Conservation (phyloP, 1,284 basidiomycete species). For the Papiliotrema laurentii region DNA sequence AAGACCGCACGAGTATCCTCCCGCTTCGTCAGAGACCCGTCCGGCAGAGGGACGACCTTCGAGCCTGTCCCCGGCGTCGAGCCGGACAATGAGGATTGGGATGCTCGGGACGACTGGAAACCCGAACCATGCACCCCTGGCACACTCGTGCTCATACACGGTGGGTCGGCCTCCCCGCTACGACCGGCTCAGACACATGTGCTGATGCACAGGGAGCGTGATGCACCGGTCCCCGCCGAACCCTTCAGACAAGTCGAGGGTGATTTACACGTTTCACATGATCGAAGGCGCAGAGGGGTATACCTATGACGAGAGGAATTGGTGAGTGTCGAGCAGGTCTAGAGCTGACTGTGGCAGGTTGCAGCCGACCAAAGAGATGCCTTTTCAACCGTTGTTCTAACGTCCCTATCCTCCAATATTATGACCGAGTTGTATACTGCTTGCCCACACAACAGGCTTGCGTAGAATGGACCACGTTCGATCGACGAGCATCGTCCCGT, state of each 20-base stretch:
- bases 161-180: slow-evolving; percentile 16
- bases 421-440: too few species aligned
- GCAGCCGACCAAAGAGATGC: slow-evolving; percentile 74
- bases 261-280: slow-evolving; percentile 90
- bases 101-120: slow-evolving; percentile 58
- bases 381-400: slow-evolving; percentile 67
- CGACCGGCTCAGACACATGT: neutral
- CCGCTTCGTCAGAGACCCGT: slow-evolving; percentile 71
- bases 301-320: slow-evolving; percentile 45
- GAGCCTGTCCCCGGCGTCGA: slow-evolving; percentile 56
- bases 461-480: too few species aligned
- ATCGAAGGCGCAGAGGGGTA: slow-evolving; percentile 47
- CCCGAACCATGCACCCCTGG: slow-evolving; percentile 70
- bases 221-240: slow-evolving; percentile 83
- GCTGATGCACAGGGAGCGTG: slow-evolving; percentile 58
- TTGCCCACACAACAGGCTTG: too few species aligned
- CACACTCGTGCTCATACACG: slow-evolving; percentile 77
- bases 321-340: slow-evolving; percentile 18
- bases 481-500: too few species aligned
- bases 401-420: too few species aligned
- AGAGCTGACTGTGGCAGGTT: slow-evolving; percentile 69
- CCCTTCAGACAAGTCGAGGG: slow-evolving; percentile 63
- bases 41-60: slow-evolving; percentile 61
- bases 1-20: slow-evolving; percentile 64
- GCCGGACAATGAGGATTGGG: slow-evolving; percentile 52